Conservation (phyloP, 2,329 filamentous ascomycete genomes). For the Proliferodiscus dingleyae region DNA sequence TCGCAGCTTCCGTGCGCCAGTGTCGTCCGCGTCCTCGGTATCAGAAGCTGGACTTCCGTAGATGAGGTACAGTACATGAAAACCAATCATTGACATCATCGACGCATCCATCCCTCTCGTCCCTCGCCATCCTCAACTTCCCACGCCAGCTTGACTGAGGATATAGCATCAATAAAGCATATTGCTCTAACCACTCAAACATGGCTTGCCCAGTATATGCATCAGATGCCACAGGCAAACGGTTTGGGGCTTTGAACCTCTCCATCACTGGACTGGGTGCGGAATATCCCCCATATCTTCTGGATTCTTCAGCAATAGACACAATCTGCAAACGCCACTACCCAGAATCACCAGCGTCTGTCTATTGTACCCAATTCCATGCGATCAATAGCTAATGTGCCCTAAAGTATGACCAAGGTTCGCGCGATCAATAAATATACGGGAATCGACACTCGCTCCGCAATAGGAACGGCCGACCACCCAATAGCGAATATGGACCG, state of each 20-base stretch:
- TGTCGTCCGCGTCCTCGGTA: not conserved
- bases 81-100: not conserved
- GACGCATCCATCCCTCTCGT: not conserved
- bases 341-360: conserved; percentile 55
- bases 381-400: conserved; percentile 1
- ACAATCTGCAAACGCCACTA: conserved; percentile 53
- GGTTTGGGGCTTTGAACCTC: conserved; percentile 48
- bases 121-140: no score
- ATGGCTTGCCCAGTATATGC: conserved; percentile 13
- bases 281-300: conserved; percentile 54
- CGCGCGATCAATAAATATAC: conserved; percentile 60
- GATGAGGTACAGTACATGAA: no score
- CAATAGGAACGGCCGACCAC: conserved; percentile 56
- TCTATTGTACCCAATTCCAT: conserved; percentile 8
- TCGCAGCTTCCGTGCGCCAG: no score
- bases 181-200: not conserved
- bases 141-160: no score
- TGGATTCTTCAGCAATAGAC: conserved; percentile 47
- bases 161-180: no score
- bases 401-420: conserved; percentile 55
- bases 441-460: conserved; percentile 58
- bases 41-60: not conserved
- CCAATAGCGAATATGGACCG: conserved; percentile 53
- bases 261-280: conserved; percentile 55
- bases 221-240: conserved; percentile 15